phyloP scores from a whole-genome alignment of 345 rosid species.

The Aquilaria malaccensis region DNA sequence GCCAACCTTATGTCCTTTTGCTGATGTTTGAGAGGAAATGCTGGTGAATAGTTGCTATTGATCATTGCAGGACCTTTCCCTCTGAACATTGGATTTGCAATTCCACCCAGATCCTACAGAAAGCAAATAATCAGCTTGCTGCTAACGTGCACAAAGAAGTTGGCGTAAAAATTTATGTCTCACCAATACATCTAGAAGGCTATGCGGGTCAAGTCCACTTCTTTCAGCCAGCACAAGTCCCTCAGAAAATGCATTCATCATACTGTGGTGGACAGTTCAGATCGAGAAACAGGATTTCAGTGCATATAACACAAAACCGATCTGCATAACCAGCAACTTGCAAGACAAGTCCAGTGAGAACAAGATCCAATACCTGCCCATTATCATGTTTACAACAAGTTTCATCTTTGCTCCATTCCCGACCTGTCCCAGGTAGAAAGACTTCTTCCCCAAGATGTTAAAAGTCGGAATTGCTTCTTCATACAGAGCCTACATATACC shows the following conservation, averaged over 20 bases:
- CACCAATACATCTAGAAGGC: conserved; percentile 76
- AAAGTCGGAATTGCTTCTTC: conserved; percentile 80
- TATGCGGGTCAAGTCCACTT: conserved; percentile 67
- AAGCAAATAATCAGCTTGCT: conserved; percentile 2
- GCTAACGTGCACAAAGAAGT: no score
- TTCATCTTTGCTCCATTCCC: conserved; percentile 98
- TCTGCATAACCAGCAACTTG: no score
- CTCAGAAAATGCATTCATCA: conserved; percentile 95
- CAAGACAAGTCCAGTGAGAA: not conserved
- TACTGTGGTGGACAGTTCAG: conserved; percentile 24
- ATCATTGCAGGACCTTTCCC: conserved; percentile 89
- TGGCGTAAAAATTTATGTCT: conserved; percentile 17
- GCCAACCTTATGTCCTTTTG: conserved; percentile 97
- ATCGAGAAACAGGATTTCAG: not conserved
- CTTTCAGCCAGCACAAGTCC: conserved; percentile 78
- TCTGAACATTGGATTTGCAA: conserved; percentile 75
- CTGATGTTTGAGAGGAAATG: conserved; percentile 88
- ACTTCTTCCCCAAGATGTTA: conserved; percentile 75
- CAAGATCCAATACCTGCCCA: conserved; percentile 71
- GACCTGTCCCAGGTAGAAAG: conserved; percentile 79
- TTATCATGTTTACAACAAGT: conserved; percentile 92
- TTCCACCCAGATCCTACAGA: conserved; percentile 77
- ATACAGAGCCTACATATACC: conserved; percentile 42
- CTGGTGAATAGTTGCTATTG: conserved; percentile 52
- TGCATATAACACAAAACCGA: not conserved